Evolutionary conservation across 208 protist genomes (phyloP), one percentile per base, ranked within the genome.

Genomic region (Novymonas esmeraldas): DNA sequence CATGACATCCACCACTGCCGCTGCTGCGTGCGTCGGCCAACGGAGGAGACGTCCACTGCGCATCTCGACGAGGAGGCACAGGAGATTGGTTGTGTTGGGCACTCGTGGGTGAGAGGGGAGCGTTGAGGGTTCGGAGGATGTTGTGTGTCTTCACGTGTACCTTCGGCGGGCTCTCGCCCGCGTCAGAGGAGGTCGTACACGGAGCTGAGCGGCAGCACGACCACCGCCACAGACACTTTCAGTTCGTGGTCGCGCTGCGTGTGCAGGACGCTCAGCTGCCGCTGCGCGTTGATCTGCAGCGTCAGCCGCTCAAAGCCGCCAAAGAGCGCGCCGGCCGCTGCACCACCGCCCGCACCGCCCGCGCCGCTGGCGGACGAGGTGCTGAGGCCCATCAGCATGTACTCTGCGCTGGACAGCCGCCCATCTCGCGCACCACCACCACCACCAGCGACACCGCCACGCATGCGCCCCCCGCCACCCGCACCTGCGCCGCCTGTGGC

Each of bases 211-310:
- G 89, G 78, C 55, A 81, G 80, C 10, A 93, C 71, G 0, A 92
- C 82, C 22, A 93, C 66, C 5, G 76, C 89, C 55, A 92, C 90
- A 0, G 77, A 85, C n/a, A 84, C 90, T 63, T 79, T 77, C 44
- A 84, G 62, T 41, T 89, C 78, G 55, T 84, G 70, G 41, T 92
- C 83, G 10, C 79, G 76, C 46, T 83, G 73, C 61, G 63, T 82
- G 79, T 93, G 86, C 22, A 91, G 54, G 14, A 95, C 84, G 56
- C 87, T 87, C 11, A 95, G 78, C 64, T 93, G 85, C 36, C 73
- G 52, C 50, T 69, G 71, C 10, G 72, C 76, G 54, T 95, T 95
- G 41, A 95, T 75, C 66, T 88, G 82, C 55, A 95, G 65, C 28
- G 84, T 79, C 45, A 95, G 55, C 5, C 85, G 75, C 62, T 95